phyloP scores from a whole-genome alignment of 805 yeast genomes.

The Pichia nanzhaoensis region DNA sequence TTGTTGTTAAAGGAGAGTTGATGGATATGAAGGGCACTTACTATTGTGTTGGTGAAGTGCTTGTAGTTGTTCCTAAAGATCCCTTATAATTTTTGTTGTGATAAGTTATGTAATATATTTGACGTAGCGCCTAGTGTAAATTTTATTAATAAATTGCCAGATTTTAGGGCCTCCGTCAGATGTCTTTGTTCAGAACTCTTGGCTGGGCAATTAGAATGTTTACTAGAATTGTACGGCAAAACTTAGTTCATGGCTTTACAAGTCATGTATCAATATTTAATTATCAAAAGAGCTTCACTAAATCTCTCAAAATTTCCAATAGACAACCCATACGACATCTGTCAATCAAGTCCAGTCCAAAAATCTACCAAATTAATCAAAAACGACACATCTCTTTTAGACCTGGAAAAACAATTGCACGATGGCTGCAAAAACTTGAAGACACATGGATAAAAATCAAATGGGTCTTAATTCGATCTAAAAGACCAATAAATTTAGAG shows the following conservation, averaged over 20 bases:
- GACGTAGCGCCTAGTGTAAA: not conserved
- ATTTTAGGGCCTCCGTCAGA: too few species aligned
- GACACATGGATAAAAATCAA: slow-evolving; percentile 33
- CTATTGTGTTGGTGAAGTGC: slow-evolving; percentile 22
- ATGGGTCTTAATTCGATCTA: slow-evolving; percentile 71
- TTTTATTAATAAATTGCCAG: too few species aligned
- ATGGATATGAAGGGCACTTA: slow-evolving; percentile 14
- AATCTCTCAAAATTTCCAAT: too few species aligned
- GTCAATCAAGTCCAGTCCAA: not conserved
- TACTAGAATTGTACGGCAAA: too few species aligned
- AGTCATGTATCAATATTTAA: too few species aligned
- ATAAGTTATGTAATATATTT: too few species aligned
- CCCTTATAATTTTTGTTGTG: slow-evolving; percentile 2
- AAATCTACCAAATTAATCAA: not conserved
- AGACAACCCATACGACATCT: not conserved
- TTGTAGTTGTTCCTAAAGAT: slow-evolving; percentile 22
- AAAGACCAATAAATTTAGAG: slow-evolving; percentile 85
- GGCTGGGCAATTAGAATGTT: too few species aligned
- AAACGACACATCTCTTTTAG: not conserved
- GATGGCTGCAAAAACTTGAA: slow-evolving; percentile 1
- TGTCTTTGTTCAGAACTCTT: too few species aligned
- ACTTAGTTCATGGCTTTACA: too few species aligned
- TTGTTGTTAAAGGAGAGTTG: slow-evolving; percentile 20
- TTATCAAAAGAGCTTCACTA: too few species aligned
- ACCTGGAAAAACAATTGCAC: slow-evolving; percentile 5